Percentiles rank a stretch among this genome's conserved stretches.
These are phyloP conservation scores for Boletus tylopilopsis DNA, from an alignment of 768 basidiomycete genomes.

Conservation along the genomic window DNA sequence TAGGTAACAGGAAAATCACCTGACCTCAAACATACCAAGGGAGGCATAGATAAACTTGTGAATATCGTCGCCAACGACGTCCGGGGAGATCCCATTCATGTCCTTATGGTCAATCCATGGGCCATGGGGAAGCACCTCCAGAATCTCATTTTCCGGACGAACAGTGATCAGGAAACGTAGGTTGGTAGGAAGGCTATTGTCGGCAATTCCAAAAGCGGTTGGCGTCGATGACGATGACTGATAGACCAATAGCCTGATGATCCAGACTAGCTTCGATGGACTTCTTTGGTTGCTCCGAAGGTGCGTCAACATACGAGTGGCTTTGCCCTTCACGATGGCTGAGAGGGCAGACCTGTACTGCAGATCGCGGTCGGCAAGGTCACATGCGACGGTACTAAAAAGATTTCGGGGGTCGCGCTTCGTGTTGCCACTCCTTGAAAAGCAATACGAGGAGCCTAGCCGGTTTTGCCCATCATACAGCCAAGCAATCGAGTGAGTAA, in stretches of 20 bases:
- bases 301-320: slow-evolving; percentile 1
- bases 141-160: slow-evolving; percentile 5
- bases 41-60: background rate
- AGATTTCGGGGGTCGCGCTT: too few species aligned
- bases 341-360: slow-evolving; percentile 10
- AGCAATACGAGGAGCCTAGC: too few species aligned
- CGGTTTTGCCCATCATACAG: too few species aligned
- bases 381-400: slow-evolving; percentile 8
- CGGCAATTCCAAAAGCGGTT: slow-evolving; percentile 12
- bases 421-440: too few species aligned
- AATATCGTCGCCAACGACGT: background rate
- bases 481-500: too few species aligned
- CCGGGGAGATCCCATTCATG: slow-evolving; percentile 5
- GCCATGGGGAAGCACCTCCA: slow-evolving; percentile 9
- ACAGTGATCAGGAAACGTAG: slow-evolving; percentile 7
- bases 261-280: slow-evolving; percentile 17
- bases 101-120: slow-evolving; percentile 5
- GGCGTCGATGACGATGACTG: slow-evolving; percentile 30
- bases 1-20: slow-evolving; percentile 20
- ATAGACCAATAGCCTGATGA: slow-evolving; percentile 18
- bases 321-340: background rate
- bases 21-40: too few species aligned
- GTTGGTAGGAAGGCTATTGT: slow-evolving; percentile 1
- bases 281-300: slow-evolving; percentile 16
- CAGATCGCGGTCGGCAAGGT: slow-evolving; percentile 20